Percentiles rank a stretch among this genome's conserved stretches.
Conservation (phyloP, 78 protist genomes). For the Isochrysis galbana region DNA sequence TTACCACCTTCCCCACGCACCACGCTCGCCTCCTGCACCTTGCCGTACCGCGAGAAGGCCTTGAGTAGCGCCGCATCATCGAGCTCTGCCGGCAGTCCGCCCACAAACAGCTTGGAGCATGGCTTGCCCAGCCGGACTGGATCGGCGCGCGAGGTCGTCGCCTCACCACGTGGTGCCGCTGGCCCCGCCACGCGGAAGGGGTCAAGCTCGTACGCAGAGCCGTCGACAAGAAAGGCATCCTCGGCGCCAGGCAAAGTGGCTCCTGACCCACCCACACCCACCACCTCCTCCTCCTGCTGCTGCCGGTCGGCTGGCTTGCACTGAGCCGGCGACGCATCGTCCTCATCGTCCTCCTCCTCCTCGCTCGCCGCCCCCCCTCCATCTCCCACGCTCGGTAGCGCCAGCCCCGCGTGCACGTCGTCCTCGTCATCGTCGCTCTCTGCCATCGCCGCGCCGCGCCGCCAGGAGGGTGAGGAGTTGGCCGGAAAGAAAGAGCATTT, state of each 20-base stretch:
- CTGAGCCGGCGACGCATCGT: background rate
- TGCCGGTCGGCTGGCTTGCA: too few relatives aligned
- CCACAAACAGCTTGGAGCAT: background rate
- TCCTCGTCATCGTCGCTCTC: background rate
- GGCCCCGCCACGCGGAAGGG: constrained; percentile 1
- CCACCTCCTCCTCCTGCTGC: background rate
- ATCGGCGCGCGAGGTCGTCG: background rate
- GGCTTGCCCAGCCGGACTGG: background rate
- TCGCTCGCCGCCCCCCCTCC: background rate
- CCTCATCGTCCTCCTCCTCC: background rate
- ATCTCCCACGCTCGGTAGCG: background rate
- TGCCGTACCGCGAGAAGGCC: background rate
- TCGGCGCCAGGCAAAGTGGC: background rate
- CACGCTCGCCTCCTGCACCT: background rate
- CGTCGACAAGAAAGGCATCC: background rate
- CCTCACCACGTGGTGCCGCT: background rate
- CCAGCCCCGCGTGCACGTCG: background rate
- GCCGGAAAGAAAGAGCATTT: too few relatives aligned
- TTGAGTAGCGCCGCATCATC: background rate
- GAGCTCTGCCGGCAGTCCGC: background rate
- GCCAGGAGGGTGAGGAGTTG: too few relatives aligned
- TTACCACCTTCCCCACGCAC: background rate
- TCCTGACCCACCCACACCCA: too few relatives aligned
- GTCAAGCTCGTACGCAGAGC: background rate
- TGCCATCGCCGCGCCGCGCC: too few relatives aligned